phyloP scores from a whole-genome alignment of 2,329 filamentous ascomycete species.

The Talaromyces verruculosus region DNA sequence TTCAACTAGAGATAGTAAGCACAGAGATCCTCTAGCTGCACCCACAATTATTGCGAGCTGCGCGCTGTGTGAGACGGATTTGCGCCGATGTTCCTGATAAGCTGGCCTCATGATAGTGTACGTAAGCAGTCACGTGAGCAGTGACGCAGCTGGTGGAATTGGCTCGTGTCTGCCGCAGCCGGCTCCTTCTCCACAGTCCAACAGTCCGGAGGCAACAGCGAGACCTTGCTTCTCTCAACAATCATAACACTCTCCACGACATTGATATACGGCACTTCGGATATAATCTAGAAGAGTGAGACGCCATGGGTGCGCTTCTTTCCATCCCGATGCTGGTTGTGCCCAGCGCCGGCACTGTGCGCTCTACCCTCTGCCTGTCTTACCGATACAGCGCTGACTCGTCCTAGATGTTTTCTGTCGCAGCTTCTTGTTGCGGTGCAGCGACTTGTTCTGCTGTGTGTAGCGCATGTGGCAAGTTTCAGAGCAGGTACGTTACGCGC shows the following conservation, averaged over 20 bases:
- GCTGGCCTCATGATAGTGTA: slow-evolving; percentile 1
- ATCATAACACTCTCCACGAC: neutral
- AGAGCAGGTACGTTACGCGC: slow-evolving; percentile 70
- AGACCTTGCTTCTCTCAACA: neutral
- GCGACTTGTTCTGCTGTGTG: slow-evolving; percentile 95
- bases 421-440: slow-evolving; percentile 90
- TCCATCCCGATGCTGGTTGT: slow-evolving; percentile 87
- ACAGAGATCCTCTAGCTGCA: neutral
- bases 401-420: slow-evolving; percentile 69
- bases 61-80: neutral
- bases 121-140: slow-evolving; percentile 12
- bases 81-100: slow-evolving; percentile 17
- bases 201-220: neutral
- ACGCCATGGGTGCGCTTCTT: slow-evolving; percentile 81
- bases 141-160: slow-evolving; percentile 15
- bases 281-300: neutral
- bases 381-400: slow-evolving; percentile 21
- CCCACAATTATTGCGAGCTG: slow-evolving; percentile 8
- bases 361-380: slow-evolving; percentile 36
- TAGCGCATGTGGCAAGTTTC: slow-evolving; percentile 93
- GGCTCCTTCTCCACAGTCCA: neutral
- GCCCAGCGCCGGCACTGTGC: slow-evolving; percentile 80
- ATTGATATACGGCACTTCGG: neutral
- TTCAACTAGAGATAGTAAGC: no score
- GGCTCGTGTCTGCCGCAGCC: neutral